Evolutionary conservation across 116 monocot genomes (phyloP).

Genomic region (Dioscorea cayenensis): DNA sequence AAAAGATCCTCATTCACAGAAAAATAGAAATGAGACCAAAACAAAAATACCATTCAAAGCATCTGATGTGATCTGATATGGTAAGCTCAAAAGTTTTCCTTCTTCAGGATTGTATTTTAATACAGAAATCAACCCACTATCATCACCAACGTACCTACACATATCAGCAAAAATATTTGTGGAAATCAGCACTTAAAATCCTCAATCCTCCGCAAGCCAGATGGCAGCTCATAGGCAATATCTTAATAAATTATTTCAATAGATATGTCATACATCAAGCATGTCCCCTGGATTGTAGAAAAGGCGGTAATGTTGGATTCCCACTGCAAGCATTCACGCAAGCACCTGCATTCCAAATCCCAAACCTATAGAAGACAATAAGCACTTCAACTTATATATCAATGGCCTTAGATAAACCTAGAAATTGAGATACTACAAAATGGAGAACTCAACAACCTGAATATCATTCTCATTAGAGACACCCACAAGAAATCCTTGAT

Average conservation of each 20-base stretch:
- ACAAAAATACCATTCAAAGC: conserved; percentile 47
- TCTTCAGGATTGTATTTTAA: conserved; percentile 67
- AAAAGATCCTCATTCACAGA: too few relatives aligned
- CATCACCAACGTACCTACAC: conserved; percentile 89
- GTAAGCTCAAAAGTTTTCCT: conserved; percentile 53
- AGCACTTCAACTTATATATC: background rate
- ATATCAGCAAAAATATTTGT: background rate
- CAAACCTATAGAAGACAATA: conserved; percentile 61
- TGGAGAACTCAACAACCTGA: conserved; percentile 45
- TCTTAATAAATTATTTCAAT: conserved; percentile 8
- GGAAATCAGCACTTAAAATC: conserved; percentile 1
- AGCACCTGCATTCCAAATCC: conserved; percentile 73
- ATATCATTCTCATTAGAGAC: conserved; percentile 92
- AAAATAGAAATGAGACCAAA: background rate
- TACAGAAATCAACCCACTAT: conserved; percentile 76
- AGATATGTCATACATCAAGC: conserved; percentile 54
- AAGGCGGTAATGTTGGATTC: conserved; percentile 84
- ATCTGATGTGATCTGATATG: conserved; percentile 59
- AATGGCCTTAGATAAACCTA: background rate
- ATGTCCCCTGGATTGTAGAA: conserved; percentile 63
- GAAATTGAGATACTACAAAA: background rate
- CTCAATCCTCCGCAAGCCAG: background rate
- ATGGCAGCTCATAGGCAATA: conserved; percentile 3
- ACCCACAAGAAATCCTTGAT: conserved; percentile 80
- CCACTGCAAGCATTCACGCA: conserved; percentile 70